Evolutionary conservation across 495 filamentous ascomycete genomes (phyloP).

Genomic region (Jackrogersella minutella): DNA sequence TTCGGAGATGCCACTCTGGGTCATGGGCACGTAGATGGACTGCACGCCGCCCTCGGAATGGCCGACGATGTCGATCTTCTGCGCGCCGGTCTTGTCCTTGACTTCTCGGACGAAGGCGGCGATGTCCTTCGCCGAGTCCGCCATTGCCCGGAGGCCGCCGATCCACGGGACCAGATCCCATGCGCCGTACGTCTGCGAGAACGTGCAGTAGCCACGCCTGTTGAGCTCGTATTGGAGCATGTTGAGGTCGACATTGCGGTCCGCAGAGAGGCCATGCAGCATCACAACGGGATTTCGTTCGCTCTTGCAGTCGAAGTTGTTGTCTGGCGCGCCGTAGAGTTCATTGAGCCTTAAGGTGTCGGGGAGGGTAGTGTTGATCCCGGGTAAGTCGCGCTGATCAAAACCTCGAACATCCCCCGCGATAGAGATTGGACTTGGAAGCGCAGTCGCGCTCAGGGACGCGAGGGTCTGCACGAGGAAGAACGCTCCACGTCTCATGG

Average conservation of each 20-base stretch:
- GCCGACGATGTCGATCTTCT: conserved; percentile 60
- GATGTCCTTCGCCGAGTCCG: conserved; percentile 58
- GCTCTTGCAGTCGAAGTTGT: conserved; percentile 43
- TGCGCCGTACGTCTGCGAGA: conserved; percentile 60
- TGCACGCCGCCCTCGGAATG: conserved; percentile 65
- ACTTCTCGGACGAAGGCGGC: conserved; percentile 59
- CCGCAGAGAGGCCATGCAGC: conserved; percentile 62
- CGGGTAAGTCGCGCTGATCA: conserved; percentile 9
- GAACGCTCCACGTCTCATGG: conserved; percentile 1
- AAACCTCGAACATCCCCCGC: background rate
- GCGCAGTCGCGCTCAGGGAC: conserved; percentile 9
- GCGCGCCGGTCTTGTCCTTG: conserved; percentile 49
- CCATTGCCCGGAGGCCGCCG: conserved; percentile 57
- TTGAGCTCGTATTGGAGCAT: conserved; percentile 61
- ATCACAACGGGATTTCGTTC: conserved; percentile 59
- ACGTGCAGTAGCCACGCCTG: conserved; percentile 60
- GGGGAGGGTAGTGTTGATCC: conserved; percentile 27
- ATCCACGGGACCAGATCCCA: conserved; percentile 56
- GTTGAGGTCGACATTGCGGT: conserved; percentile 62
- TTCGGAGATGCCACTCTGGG: conserved; percentile 52
- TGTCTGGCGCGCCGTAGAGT: conserved; percentile 42
- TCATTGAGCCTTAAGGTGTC: conserved; percentile 23
- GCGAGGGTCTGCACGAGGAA: conserved; percentile 11
- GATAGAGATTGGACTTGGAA: conserved; percentile 11
- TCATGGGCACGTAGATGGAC: conserved; percentile 59